Conservation (phyloP, 23 red algal genomes). For the Chondrus crispus region DNA sequence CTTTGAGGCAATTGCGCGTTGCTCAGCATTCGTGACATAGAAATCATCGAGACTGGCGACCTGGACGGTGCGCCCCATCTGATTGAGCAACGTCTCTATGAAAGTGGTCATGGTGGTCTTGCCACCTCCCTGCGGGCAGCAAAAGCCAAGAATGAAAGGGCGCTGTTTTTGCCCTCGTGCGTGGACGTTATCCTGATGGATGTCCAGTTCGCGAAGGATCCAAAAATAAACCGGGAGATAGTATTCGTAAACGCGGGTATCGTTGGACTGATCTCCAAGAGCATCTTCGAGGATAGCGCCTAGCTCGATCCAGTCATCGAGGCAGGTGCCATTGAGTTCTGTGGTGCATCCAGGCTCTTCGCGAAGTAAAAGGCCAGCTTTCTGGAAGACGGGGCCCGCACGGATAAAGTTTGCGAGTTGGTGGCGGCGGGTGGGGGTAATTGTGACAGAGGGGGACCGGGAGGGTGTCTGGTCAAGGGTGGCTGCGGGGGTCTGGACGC, state of each 20-base stretch:
- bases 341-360: neutral
- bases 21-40: conserved; percentile 86
- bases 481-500: neutral
- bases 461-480: neutral
- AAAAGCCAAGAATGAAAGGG: conserved; percentile 78
- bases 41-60: conserved; percentile 91
- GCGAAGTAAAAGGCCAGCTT: neutral
- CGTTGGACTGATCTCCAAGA: conserved; percentile 52
- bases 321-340: neutral
- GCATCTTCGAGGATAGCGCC: conserved; percentile 48
- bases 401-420: conserved; percentile 15
- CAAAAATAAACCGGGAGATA: conserved; percentile 91
- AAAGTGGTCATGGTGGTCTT: conserved; percentile 93
- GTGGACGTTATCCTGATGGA: neutral
- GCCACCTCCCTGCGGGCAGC: conserved; percentile 96
- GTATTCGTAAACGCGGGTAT: conserved; percentile 65
- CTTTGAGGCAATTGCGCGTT: conserved; percentile 52
- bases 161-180: neutral
- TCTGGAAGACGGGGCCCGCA: neutral
- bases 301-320: conserved; percentile 58
- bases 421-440: neutral
- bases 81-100: conserved; percentile 49
- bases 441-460: neutral
- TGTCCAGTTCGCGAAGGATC: conserved; percentile 45
- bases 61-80: conserved; percentile 30